These are phyloP conservation scores for Aspergillus sp. DNA, from an alignment of 2,329 filamentous ascomycete species.

Conservation along the genomic window DNA sequence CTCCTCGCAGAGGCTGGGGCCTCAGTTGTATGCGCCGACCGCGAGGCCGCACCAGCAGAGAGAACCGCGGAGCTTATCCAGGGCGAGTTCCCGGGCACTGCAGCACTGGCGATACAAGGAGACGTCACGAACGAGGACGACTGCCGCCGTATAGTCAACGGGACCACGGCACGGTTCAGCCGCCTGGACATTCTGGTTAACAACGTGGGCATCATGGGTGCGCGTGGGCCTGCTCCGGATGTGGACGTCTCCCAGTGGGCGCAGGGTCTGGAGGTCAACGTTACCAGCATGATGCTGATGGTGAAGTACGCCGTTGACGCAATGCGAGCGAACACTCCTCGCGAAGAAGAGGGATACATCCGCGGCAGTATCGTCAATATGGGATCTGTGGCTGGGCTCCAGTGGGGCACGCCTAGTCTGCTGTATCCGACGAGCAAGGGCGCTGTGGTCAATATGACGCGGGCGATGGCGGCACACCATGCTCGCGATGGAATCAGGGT, in stretches of 20 bases:
- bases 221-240: slow-evolving; percentile 58
- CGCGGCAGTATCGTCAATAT: slow-evolving; percentile 51
- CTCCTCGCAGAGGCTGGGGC: slow-evolving; percentile 60
- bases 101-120: slow-evolving; percentile 28
- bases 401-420: slow-evolving; percentile 54
- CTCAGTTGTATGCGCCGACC: slow-evolving; percentile 58
- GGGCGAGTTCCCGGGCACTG: slow-evolving; percentile 28
- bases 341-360: slow-evolving; percentile 56
- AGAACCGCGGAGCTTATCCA: slow-evolving; percentile 56
- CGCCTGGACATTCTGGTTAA: slow-evolving; percentile 64
- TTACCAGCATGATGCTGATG: slow-evolving; percentile 66
- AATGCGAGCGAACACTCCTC: slow-evolving; percentile 31
- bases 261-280: slow-evolving; percentile 59
- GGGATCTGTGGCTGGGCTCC: slow-evolving; percentile 55
- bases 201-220: slow-evolving; percentile 62
- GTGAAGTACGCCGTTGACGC: slow-evolving; percentile 54
- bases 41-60: slow-evolving; percentile 44
- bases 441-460: slow-evolving; percentile 56
- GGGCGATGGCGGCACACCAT: slow-evolving; percentile 58
- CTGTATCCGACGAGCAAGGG: slow-evolving; percentile 57
- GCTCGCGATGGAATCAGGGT: slow-evolving; percentile 51
- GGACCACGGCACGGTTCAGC: slow-evolving; percentile 49
- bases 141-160: slow-evolving; percentile 46
- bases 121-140: slow-evolving; percentile 58
- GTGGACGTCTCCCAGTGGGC: slow-evolving; percentile 61